Conservation (phyloP, 1,284 basidiomycete genomes). For the Abortiporus biennis region DNA sequence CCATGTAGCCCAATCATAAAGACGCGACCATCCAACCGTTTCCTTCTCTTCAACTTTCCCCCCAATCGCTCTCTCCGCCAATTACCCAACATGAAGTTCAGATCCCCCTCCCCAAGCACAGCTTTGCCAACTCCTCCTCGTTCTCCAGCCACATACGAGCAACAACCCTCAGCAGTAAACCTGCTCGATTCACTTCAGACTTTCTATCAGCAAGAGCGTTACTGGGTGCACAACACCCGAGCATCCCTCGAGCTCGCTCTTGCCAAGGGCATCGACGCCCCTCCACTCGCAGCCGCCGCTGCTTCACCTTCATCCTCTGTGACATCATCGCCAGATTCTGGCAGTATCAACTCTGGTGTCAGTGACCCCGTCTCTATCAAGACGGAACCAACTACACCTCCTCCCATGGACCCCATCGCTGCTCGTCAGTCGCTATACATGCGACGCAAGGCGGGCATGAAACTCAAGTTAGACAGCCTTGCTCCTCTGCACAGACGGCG, state of each 20-base stretch:
- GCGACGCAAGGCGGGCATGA: constrained; percentile 42
- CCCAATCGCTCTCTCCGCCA: constrained; percentile 1
- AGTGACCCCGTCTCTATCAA: constrained; percentile 17
- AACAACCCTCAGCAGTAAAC: constrained; percentile 37
- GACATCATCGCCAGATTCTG: constrained; percentile 17
- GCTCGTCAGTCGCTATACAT: constrained; percentile 31
- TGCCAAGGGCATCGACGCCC: constrained; percentile 25
- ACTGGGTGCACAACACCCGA: constrained; percentile 52
- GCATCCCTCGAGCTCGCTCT: constrained; percentile 28
- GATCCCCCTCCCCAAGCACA: constrained; percentile 20
- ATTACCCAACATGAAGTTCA: constrained; percentile 18
- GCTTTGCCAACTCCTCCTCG: constrained; percentile 40
- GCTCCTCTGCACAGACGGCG: constrained; percentile 23
- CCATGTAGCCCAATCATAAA: constrained; percentile 1
- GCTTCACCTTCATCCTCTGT: constrained; percentile 17
- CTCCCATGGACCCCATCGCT: constrained; percentile 14
- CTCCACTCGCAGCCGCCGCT: constrained; percentile 20
- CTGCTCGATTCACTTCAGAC: constrained; percentile 57
- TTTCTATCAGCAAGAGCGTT: constrained; percentile 63
- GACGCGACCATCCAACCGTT: background rate
- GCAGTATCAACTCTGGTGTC: background rate
- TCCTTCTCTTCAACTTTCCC: background rate
- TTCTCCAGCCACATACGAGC: constrained; percentile 31
- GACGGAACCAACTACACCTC: constrained; percentile 19
- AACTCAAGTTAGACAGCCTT: constrained; percentile 40